Base-by-base conservation (phyloP, 768 basidiomycete genomes). In the Boletus subparvulus region DNA sequence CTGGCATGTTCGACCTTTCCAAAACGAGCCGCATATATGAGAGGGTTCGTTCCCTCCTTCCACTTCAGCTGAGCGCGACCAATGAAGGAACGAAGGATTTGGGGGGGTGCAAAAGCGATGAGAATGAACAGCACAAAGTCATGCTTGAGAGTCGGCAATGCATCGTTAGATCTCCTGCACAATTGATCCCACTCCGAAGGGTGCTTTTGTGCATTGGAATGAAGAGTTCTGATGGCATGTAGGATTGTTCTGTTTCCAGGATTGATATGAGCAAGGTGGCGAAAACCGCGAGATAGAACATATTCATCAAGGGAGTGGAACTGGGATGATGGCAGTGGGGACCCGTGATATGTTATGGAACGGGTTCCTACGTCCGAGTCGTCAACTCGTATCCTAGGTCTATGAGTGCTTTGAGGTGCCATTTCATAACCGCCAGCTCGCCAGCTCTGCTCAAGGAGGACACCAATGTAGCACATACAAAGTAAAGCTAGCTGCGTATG, bases 21-120 rank as follows among this genome's bases (percentile, higher is more conserved):
- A n/a, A 19, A 32, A 33, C 1, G 1, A 1, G 26, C 39, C 0
- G 51, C 51, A 36, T 47, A 56, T 26, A 47, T 24, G 2, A 56
- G 39, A 2, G 45, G 55, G n/a, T 56, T 56, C 1, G 52, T 56
- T 2, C 55, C 55, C 13, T 53, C 30, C 19, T 56, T 53, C n/a
- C 6, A 26, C 9, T 30, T 5, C 10, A 24, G 9, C 12, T 13
- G 17, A 0, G 4, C 2, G 17, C 0, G 4, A 12, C 6, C 19
- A 2, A 56, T n/a, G 19, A n/a, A 52, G 6, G 9, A 30, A 16
- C n/a, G 42, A 4, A 52, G 13, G 2, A 56, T 28, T n/a, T 12
- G 30, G 8, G 14, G 19, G 1, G 55, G 42, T 6, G 36, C 36
- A 12, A 45, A 56, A 6, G 6, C 4, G 5, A 56, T 24, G 1